phyloP scores from a whole-genome alignment of 129 eudicot genomes.

The Artemisia tridentata region DNA sequence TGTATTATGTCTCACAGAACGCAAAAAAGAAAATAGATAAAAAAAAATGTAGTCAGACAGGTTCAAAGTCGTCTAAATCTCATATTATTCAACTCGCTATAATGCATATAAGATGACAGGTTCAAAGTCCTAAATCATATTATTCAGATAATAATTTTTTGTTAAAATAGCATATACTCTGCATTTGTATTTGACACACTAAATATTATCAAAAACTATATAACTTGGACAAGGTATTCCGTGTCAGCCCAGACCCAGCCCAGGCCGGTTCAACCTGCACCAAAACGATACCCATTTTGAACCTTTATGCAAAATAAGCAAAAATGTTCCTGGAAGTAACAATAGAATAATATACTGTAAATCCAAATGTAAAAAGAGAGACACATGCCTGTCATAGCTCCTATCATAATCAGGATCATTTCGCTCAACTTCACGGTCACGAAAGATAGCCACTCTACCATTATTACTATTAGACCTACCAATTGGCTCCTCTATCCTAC shows the following conservation, averaged over 20 bases:
- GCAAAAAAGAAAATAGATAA: neutral
- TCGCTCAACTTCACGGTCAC: conserved; percentile 83
- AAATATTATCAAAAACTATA: neutral
- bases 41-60: neutral
- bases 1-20: neutral
- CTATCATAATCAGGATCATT: conserved; percentile 91
- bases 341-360: neutral
- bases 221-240: neutral
- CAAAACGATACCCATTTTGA: neutral
- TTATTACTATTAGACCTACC: conserved; percentile 52
- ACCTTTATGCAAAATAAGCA: neutral
- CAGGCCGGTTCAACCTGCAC: neutral
- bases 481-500: conserved; percentile 66
- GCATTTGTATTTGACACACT: neutral
- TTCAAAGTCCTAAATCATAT: neutral
- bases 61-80: neutral
- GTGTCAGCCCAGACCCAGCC: neutral
- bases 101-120: conserved; percentile 3
- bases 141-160: neutral
- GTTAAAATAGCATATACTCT: neutral
- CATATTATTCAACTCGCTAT: neutral
- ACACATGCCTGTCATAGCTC: conserved; percentile 69
- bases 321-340: neutral
- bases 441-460: conserved; percentile 77
- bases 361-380: neutral